Evolutionary conservation across 805 yeast genomes (phyloP), one percentile per base, ranked within the genome.

Genomic region (Saccharomycopsis guyanensis): DNA sequence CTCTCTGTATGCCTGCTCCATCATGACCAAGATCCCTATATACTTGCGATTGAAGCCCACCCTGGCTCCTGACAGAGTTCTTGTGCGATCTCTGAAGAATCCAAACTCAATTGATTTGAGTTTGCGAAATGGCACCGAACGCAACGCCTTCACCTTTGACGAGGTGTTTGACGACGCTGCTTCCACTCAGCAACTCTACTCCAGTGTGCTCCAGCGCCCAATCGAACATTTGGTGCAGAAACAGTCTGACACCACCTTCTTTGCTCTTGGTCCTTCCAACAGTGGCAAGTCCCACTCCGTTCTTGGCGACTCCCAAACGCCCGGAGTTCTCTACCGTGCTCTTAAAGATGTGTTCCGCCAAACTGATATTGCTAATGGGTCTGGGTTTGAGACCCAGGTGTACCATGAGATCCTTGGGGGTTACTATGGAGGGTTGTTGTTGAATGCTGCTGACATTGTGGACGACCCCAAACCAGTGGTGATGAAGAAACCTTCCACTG

Each of bases 191-290:
- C 19, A 15, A 16, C 15, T 48, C 12, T 48, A 48, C 32, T 3
- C n/a, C 3, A 15, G 32, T 3, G 38, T 37, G 13, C 34, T 48
- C 3, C 34, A 45, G 18, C 16, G 4, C 3, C 29, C 48, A 3
- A 23, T 48, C 7, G 18, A 32, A 8, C 19, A 40, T 4, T 33
- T 46, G 13, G 33, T 45, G 13, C 27, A 41, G 8, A 29, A 39
- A 16, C 45, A 42, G 20, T 29, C 62, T 16, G 78, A 75, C 52
- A 64, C 70, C 18, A 58, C 70, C 6, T 53, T 73, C 25, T 70
- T 75, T 53, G 66, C 77, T 0, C 54, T 76, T 53, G 81, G 81
- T 1, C 75, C 80, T 29, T 70, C 79, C 0, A 73, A 72, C 31
- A 66, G 75, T 4, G 80, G 80, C 2, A 75, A 75, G 51, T 61